phyloP scores from a whole-genome alignment of 2,329 filamentous ascomycete species.

The Fusarium torulosum region DNA sequence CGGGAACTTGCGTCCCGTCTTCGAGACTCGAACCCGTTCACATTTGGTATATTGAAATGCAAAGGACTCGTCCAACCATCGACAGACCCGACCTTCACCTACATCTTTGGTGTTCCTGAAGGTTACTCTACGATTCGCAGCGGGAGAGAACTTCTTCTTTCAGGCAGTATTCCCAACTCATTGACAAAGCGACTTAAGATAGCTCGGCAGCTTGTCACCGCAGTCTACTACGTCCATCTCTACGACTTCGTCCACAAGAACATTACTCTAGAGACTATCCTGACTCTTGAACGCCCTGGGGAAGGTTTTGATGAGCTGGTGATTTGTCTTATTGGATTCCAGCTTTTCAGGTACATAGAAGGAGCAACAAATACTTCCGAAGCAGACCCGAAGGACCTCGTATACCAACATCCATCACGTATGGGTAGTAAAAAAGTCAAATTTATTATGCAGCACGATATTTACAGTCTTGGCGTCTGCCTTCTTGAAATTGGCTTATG shows the following conservation, averaged over 20 bases:
- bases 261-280: not conserved
- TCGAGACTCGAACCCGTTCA: too few relatives aligned
- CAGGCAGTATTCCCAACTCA: too few relatives aligned
- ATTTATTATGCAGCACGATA: not conserved
- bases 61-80: too few relatives aligned
- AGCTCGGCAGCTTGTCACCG: too few relatives aligned
- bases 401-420: not conserved
- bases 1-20: too few relatives aligned
- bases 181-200: too few relatives aligned
- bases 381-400: not conserved
- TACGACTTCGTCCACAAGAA: not conserved
- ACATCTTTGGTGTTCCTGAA: too few relatives aligned
- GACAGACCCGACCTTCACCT: too few relatives aligned
- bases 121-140: too few relatives aligned
- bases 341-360: not conserved
- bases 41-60: too few relatives aligned
- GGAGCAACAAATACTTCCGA: not conserved
- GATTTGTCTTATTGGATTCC: not conserved
- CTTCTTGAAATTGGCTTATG: not conserved
- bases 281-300: not conserved
- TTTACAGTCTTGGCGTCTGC: not conserved
- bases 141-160: too few relatives aligned
- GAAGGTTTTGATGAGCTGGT: not conserved
- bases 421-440: not conserved
- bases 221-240: not conserved